Base-by-base conservation (phyloP, 192 early-diverging fungal species). In the Linnemannia schmuckeri region DNA sequence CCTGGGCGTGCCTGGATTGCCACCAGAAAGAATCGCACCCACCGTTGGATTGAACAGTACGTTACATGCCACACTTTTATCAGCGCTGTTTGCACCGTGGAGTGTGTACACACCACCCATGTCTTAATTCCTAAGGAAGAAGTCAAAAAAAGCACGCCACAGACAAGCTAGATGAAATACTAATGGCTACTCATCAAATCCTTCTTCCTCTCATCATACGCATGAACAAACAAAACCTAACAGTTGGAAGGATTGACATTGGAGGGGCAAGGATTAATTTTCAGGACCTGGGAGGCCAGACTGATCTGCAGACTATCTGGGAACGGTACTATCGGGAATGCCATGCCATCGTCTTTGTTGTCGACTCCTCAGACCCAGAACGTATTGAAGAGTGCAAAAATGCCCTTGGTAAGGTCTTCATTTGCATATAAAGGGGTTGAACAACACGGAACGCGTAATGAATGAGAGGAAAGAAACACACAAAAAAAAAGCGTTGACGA, bases 221-320 rank as follows among this genome's bases (percentile, higher is more conserved):
- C 49, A 63, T 73, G 9, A 40, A 70, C 55, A 35, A 18, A 12
- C 47, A 44, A 44, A 10, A 12, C 49, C 69, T 49, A 12, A 68
- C 42, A 97, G 96, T 97, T 69, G 96, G 95, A 37, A 96, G 94
- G 80, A 93, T 97, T 37, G 93, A 94, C 61, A 89, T 96, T 74
- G 89, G 91, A 49, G 85, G 89, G n/a, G 82, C 92, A 40, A 90
- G 94, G 69, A 80, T 99, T 17, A 97, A 96, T 76, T 99, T 99
- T 82, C 96, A 97, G 95, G 98, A 99, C 89, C 90, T 99, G 41
- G 98, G 98, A 6, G 98, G 98, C 0, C 97, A 98, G 78, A 82
- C 89, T 4, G 97, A 98, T 74, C 88, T 99, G 70, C 97, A 95
- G 27, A 89, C 92, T 18, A 95, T 99, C 71, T 99, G 98, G 98